A percentile compares a stretch with the other conserved stretches of the same genome.
Conservation (phyloP, 148 eudicot genomes). For the Euryodendron excelsum region DNA sequence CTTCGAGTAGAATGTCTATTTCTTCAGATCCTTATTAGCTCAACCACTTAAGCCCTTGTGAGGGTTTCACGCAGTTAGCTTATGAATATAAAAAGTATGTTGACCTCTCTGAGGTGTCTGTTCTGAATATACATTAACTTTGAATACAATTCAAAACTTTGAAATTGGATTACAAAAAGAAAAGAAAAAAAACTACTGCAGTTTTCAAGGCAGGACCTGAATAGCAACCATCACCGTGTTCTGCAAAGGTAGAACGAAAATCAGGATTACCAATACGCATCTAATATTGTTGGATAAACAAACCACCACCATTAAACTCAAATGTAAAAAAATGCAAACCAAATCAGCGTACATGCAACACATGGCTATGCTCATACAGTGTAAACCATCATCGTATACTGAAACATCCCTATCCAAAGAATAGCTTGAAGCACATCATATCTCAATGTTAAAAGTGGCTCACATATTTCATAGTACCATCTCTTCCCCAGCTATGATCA, state of each 20-base stretch:
- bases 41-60: too few relatives aligned
- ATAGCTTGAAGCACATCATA: too few relatives aligned
- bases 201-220: background rate
- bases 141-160: too few relatives aligned
- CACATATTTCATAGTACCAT: background rate
- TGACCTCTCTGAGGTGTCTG: too few relatives aligned
- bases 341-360: background rate
- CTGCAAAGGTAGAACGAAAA: slow-evolving; percentile 16
- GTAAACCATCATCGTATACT: background rate
- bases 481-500: background rate
- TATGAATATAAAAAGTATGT: too few relatives aligned
- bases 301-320: slow-evolving; percentile 4
- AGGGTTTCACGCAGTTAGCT: too few relatives aligned
- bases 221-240: background rate
- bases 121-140: too few relatives aligned
- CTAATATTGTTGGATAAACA: background rate
- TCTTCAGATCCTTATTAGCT: slow-evolving; percentile 1
- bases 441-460: background rate
- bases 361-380: background rate
- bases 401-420: too few relatives aligned
- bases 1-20: slow-evolving; percentile 12
- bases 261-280: background rate
- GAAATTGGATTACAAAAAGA: background rate
- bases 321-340: slow-evolving; percentile 9
- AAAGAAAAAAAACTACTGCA: background rate